Evolutionary conservation across 768 basidiomycete genomes (phyloP).

Genomic region (Trichaptum fuscoviolaceum): DNA sequence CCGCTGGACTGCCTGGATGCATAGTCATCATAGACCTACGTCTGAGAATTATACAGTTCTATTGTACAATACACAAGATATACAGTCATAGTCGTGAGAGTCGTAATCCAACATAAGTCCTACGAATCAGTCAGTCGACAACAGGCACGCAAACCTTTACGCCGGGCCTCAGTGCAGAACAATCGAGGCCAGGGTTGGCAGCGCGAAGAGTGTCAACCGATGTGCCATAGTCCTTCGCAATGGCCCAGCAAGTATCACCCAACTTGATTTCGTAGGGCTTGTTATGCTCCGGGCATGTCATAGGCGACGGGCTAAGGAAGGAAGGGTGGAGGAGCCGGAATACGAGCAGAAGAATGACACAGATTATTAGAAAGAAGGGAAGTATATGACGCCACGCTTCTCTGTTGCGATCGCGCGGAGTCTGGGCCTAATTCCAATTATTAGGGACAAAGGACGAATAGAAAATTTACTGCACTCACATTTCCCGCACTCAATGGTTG

Average conservation of each 20-base stretch:
- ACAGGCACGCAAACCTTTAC: neutral
- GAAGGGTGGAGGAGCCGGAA: constrained; percentile 8
- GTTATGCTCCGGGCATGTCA: constrained; percentile 10
- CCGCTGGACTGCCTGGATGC: no score
- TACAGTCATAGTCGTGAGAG: neutral
- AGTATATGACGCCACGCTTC: constrained; percentile 11
- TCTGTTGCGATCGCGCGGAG: neutral
- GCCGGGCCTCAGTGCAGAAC: neutral
- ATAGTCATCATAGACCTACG: neutral
- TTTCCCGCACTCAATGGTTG: constrained; percentile 3
- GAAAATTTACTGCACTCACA: constrained; percentile 1
- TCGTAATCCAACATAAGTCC: neutral
- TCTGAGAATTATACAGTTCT: neutral
- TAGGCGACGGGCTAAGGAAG: neutral
- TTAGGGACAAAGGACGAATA: neutral
- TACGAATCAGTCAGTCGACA: neutral
- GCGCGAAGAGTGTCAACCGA: neutral
- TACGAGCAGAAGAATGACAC: constrained; percentile 12
- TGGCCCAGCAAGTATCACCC: constrained; percentile 14
- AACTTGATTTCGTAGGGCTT: constrained; percentile 9
- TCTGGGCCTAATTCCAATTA: neutral
- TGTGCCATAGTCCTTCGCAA: constrained; percentile 5
- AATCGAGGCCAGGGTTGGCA: constrained; percentile 1
- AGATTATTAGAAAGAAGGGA: constrained; percentile 13
- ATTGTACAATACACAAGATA: neutral